Evolutionary conservation across 306 rosid genomes (phyloP).

Genomic region (Cucumis melo): DNA sequence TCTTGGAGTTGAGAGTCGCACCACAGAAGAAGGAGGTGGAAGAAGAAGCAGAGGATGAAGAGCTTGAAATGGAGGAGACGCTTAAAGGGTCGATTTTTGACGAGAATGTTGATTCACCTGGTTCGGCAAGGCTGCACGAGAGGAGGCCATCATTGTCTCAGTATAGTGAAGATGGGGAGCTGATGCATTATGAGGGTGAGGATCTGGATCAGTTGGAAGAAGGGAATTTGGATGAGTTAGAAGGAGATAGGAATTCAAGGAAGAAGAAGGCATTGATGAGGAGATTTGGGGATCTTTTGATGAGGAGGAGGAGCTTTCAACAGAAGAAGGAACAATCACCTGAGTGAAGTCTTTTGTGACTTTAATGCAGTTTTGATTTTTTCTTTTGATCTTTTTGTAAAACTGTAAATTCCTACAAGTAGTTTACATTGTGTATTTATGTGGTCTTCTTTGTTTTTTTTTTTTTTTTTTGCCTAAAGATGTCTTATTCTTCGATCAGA

Average conservation of each 20-base stretch:
- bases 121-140: slow-evolving; percentile 18
- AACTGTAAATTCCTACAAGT: not conserved
- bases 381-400: not conserved
- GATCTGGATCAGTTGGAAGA: slow-evolving; percentile 29
- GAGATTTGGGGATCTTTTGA: slow-evolving; percentile 67
- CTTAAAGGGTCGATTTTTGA: slow-evolving; percentile 52
- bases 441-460: too few relatives aligned
- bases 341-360: slow-evolving; percentile 14
- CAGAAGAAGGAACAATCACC: slow-evolving; percentile 22
- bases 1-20: slow-evolving; percentile 17
- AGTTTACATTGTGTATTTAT: not conserved
- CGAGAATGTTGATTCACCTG: slow-evolving; percentile 18
- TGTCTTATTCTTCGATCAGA: not conserved
- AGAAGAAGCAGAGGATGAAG: slow-evolving; percentile 14
- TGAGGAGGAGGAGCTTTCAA: slow-evolving; percentile 33
- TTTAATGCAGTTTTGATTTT: not conserved
- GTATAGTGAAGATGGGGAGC: slow-evolving; percentile 20
- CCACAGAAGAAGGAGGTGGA: slow-evolving; percentile 19
- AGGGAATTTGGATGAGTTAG: slow-evolving; percentile 25
- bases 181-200: slow-evolving; percentile 18
- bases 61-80: slow-evolving; percentile 28
- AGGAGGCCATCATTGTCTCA: slow-evolving; percentile 6
- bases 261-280: slow-evolving; percentile 62
- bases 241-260: slow-evolving; percentile 37
- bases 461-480: not conserved